Conservation (phyloP, 2,329 filamentous ascomycete species). For the Fusarium tjaetaba region DNA sequence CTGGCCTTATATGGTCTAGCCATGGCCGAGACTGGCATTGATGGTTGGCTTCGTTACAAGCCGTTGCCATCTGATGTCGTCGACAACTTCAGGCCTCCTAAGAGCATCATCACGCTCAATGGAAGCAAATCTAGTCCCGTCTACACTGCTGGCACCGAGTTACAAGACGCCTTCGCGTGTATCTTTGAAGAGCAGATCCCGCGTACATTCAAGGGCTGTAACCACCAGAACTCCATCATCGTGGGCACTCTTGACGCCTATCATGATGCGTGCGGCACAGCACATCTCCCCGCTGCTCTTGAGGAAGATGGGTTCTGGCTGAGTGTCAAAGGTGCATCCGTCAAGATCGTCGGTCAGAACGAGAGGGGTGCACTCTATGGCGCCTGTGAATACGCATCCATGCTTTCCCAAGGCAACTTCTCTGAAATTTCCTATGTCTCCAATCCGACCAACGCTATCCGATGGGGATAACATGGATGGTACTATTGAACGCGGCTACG, state of each 20-base stretch:
- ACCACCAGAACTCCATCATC: background rate
- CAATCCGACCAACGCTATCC: background rate
- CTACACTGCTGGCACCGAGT: background rate
- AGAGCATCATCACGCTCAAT: background rate
- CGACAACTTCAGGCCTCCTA: background rate
- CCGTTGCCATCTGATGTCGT: background rate
- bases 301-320: background rate
- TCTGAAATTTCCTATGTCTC: background rate
- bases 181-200: background rate
- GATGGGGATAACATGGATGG: background rate
- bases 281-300: background rate
- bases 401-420: background rate
- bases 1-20: background rate
- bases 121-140: background rate
- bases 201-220: background rate
- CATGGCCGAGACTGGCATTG: background rate
- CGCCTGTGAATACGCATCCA: background rate
- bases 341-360: accelerated
- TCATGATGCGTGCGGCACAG: accelerated
- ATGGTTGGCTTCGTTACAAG: background rate
- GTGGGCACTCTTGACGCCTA: background rate
- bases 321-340: background rate
- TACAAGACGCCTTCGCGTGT: background rate
- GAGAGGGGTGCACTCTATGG: background rate
- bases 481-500: background rate